These are phyloP conservation scores for Citrus cavaleriei DNA, from an alignment of 345 rosid genomes.

Conservation along the genomic window DNA sequence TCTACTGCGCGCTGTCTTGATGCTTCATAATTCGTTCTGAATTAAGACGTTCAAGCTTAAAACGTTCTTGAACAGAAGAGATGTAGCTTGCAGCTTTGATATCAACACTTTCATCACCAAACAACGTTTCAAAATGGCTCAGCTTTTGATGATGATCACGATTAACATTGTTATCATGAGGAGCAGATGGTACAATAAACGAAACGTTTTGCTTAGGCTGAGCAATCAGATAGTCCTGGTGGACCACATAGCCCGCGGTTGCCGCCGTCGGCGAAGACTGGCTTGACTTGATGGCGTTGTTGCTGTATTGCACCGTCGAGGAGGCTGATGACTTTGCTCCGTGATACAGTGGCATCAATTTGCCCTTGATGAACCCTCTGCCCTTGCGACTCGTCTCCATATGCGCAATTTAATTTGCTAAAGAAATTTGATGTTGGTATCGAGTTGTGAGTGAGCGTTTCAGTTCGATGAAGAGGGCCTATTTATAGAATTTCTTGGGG, in stretches of 20 bases:
- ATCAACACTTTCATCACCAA: no score
- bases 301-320: slow-evolving; percentile 23
- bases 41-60: no score
- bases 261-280: slow-evolving; percentile 17
- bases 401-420: not conserved
- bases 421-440: not conserved
- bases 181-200: slow-evolving; percentile 25
- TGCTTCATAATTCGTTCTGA: no score
- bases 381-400: slow-evolving; percentile 51
- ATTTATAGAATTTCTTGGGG: slow-evolving; percentile 24
- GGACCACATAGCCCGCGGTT: slow-evolving; percentile 20
- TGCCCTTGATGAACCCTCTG: slow-evolving; percentile 51
- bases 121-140: no score
- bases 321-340: slow-evolving; percentile 22
- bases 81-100: no score
- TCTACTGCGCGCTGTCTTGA: no score
- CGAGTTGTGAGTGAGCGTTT: slow-evolving; percentile 19
- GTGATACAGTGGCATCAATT: slow-evolving; percentile 38
- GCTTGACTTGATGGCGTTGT: slow-evolving; percentile 25
- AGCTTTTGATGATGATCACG: no score
- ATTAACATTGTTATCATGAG: not conserved
- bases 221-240: slow-evolving; percentile 28
- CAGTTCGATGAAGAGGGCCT: not conserved
- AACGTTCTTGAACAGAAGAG: no score
- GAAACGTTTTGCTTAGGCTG: slow-evolving; percentile 40